Percentiles rank a stretch among this genome's conserved stretches.
These are phyloP conservation scores for Nicotiana benthamiana DNA, from an alignment of 257 asterid genomes.

Conservation along the genomic window DNA sequence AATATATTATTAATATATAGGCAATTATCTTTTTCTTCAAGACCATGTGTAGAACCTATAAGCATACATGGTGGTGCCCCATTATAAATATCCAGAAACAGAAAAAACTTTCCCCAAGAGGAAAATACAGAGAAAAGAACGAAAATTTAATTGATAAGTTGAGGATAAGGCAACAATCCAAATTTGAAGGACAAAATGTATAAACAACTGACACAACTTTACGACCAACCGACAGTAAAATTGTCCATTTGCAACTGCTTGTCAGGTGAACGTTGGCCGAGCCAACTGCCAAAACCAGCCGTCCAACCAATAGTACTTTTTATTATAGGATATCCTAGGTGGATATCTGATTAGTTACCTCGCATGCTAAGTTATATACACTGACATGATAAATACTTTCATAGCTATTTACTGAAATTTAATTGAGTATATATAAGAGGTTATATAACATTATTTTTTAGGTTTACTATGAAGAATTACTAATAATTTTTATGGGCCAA, in stretches of 20 bases:
- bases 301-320: constrained; percentile 3
- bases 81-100: neutral
- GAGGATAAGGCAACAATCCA: neutral
- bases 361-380: neutral
- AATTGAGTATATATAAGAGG: too few relatives aligned
- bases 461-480: neutral
- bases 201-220: neutral
- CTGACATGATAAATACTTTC: neutral
- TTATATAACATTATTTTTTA: too few relatives aligned
- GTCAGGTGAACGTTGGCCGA: neutral
- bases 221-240: neutral
- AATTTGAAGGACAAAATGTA: neutral
- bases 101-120: neutral
- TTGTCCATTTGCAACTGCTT: constrained; percentile 4
- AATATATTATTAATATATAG: neutral
- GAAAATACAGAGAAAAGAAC: neutral
- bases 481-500: neutral
- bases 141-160: neutral
- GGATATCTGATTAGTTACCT: neutral
- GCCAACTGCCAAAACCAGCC: constrained; percentile 8
- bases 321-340: neutral
- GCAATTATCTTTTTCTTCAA: neutral
- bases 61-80: neutral
- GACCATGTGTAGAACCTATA: neutral
- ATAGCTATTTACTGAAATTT: too few relatives aligned